A percentile compares a stretch with the other conserved stretches of the same genome.
Conservation (phyloP, 805 yeast genomes). For the Lipomyces anomalus region DNA sequence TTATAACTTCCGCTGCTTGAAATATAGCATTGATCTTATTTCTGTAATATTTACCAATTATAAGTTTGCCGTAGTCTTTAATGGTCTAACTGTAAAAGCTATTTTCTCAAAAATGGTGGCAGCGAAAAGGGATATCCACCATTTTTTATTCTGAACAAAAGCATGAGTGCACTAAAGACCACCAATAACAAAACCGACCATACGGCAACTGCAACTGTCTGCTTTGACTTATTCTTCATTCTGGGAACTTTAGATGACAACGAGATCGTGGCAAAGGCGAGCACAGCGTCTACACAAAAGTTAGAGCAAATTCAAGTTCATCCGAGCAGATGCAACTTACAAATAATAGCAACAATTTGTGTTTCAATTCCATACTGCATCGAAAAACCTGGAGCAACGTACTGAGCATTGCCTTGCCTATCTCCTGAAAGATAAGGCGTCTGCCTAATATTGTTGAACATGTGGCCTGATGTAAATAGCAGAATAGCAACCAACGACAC, state of each 20-base stretch:
- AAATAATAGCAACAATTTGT: constrained; percentile 69
- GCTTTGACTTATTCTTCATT: constrained; percentile 42
- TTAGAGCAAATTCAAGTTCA: not conserved
- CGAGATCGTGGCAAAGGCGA: constrained; percentile 55
- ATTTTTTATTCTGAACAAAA: constrained; percentile 64
- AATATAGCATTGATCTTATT: too few relatives aligned
- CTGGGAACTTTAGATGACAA: constrained; percentile 55
- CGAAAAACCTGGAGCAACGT: constrained; percentile 62
- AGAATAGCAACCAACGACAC: constrained; percentile 56
- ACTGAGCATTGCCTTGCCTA: constrained; percentile 41
- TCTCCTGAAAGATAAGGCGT: constrained; percentile 48
- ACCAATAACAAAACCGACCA: constrained; percentile 46
- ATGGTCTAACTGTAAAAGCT: not conserved
- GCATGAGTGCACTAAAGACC: constrained; percentile 57
- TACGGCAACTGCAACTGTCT: constrained; percentile 44
- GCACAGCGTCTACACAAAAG: constrained; percentile 40
- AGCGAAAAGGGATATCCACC: constrained; percentile 72
- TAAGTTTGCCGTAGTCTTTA: too few relatives aligned
- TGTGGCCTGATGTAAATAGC: constrained; percentile 79
- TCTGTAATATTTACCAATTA: not conserved
- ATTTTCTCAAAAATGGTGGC: constrained; percentile 23
- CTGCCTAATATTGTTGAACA: constrained; percentile 84
- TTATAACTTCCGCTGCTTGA: too few relatives aligned
- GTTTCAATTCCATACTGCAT: constrained; percentile 83
- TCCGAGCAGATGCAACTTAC: constrained; percentile 30